Base-by-base conservation (phyloP, 495 filamentous ascomycete species). In the Podospora pseudopauciseta region DNA sequence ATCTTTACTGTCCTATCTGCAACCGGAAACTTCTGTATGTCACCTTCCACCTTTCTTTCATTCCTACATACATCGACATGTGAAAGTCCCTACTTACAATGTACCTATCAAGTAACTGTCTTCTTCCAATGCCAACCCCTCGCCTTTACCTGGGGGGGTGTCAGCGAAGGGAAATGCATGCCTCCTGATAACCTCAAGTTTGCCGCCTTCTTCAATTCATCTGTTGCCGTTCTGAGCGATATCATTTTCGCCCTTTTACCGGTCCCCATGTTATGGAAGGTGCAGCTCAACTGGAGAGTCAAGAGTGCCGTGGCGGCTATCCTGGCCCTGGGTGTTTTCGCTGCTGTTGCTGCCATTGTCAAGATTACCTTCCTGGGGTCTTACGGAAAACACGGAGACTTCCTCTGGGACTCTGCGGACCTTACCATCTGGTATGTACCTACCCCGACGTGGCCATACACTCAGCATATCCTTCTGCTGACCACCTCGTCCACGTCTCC, bases 241-340 rank as follows among this genome's bases (percentile, higher is more conserved):
- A 53, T 83, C 16, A 67, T 81, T 9, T 82, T 84, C 64, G 80
- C 82, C 0, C 44, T 80, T 6, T 65, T 84, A 1, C 82, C 83
- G 1, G 72, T 79, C 9, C 75, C 81, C 1, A 83, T 85, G 75
- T 65, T 80, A 11, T 84, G 83, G 69, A 78, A 80, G n/a, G 70
- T 83, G 9, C 74, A 82, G 70, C 77, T 85, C 61, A 81, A 81
- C 67, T 62, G 67, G 15, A 74, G 74, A n/a, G 75, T 75, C 20
- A 83, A 82, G 64, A 68, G 73, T 6, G 79, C 79, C 4, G 71
- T 85, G 18, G 72, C 80, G 11, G 77, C 71, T 49, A 80, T 84
- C 32, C 68, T 86, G 4, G 73, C 75, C 6, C 71, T 85, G 2
- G 82, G 82, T 62, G 28, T 83, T 28, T 83, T 86, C 71, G 82